These are phyloP conservation scores for Xylaria digitata DNA, from an alignment of 2,329 filamentous ascomycete genomes.

Conservation along the genomic window DNA sequence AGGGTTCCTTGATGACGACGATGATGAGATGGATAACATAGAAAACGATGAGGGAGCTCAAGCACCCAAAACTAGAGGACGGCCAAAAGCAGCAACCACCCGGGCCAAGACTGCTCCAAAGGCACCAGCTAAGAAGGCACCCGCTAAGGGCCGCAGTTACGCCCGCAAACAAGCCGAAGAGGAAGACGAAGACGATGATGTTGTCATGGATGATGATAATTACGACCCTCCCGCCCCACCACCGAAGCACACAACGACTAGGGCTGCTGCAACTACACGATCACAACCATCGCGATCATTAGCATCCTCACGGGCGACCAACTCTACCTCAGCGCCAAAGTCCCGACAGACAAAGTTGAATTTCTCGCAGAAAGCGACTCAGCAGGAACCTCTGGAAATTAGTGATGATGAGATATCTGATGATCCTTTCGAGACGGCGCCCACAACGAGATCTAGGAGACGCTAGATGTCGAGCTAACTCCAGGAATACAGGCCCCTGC, in stretches of 20 bases:
- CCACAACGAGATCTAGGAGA: slow-evolving; percentile 48
- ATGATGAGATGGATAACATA: slow-evolving; percentile 60
- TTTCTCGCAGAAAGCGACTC: slow-evolving; percentile 60
- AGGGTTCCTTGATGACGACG: slow-evolving; percentile 55
- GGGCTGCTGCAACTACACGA: slow-evolving; percentile 45
- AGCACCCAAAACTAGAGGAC: slow-evolving; percentile 42
- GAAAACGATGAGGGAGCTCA: slow-evolving; percentile 63
- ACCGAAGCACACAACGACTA: slow-evolving; percentile 52
- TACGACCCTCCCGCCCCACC: slow-evolving; percentile 53
- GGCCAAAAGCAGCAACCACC: slow-evolving; percentile 51
- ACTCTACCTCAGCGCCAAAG: slow-evolving; percentile 47
- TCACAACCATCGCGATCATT: slow-evolving; percentile 49
- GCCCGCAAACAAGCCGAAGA: slow-evolving; percentile 53
- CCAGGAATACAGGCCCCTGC: neutral
- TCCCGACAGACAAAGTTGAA: slow-evolving; percentile 61
- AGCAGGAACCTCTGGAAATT: slow-evolving; percentile 65
- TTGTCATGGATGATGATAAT: slow-evolving; percentile 66
- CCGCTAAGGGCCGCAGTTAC: slow-evolving; percentile 59
- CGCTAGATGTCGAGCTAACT: slow-evolving; percentile 28
- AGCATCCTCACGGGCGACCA: slow-evolving; percentile 50
- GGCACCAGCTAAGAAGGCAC: slow-evolving; percentile 58
- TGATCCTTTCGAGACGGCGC: slow-evolving; percentile 68
- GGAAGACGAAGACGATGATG: slow-evolving; percentile 61
- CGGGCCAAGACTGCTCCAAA: slow-evolving; percentile 53
- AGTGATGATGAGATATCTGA: slow-evolving; percentile 75